Evolutionary conservation across 2,329 filamentous ascomycete species (phyloP).

Genomic region (Stemphylium vesicarium): DNA sequence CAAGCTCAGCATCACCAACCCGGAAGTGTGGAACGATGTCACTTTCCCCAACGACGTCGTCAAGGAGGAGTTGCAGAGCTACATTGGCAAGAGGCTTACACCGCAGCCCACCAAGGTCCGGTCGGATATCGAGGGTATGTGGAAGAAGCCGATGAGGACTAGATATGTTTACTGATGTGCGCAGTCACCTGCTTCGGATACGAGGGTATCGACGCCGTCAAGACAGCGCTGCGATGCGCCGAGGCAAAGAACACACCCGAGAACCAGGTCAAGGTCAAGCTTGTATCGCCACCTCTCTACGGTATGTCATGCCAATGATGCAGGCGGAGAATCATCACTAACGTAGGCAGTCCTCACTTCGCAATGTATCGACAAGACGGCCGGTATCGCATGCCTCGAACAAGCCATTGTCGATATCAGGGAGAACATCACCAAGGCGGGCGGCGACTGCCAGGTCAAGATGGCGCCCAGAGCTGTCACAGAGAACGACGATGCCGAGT

Average conservation of each 20-base stretch:
- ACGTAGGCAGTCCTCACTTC: constrained; percentile 75
- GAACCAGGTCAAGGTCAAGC: constrained; percentile 95
- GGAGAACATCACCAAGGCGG: constrained; percentile 76
- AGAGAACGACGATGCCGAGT: constrained; percentile 95
- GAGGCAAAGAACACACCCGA: constrained; percentile 92
- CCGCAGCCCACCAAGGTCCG: constrained; percentile 99
- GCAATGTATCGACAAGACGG: constrained; percentile 90
- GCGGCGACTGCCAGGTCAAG: constrained; percentile 85
- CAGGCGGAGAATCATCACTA: constrained; percentile 10
- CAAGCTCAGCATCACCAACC: constrained; percentile 98
- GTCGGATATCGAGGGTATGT: constrained; percentile 82
- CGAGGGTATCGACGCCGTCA: constrained; percentile 98
- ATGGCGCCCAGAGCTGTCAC: constrained; percentile 99
- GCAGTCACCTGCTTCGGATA: constrained; percentile 68
- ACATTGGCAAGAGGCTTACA: constrained; percentile 96
- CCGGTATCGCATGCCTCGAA: constrained; percentile 83
- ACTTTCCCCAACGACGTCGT: constrained; percentile 85
- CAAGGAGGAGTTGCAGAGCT: constrained; percentile 87
- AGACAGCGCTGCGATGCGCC: constrained; percentile 86
- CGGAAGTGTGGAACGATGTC: constrained; percentile 94
- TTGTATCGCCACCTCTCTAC: constrained; percentile 97
- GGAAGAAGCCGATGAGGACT: constrained; percentile 65
- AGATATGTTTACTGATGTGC: constrained; percentile 14
- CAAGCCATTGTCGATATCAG: constrained; percentile 89
- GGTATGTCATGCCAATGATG: constrained; percentile 25